Conservation (phyloP, 257 asterid genomes). For the Leonotis leonurus region DNA sequence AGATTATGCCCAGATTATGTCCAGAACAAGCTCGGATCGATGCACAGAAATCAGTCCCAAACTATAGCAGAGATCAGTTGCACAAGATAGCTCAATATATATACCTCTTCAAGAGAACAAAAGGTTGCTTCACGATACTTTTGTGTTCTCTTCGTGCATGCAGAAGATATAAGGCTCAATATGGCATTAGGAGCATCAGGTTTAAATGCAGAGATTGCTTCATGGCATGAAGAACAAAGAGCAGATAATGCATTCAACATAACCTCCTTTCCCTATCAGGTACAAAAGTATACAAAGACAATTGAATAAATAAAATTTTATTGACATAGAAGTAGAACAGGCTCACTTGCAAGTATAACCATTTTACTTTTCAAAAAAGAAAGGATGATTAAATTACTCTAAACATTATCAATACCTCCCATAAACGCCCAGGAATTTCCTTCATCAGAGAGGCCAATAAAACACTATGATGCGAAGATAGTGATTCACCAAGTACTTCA, state of each 20-base stretch:
- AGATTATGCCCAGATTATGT: no score
- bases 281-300: slow-evolving; percentile 8
- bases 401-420: slow-evolving; percentile 69
- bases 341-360: slow-evolving; percentile 9
- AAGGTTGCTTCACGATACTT: slow-evolving; percentile 93
- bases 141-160: slow-evolving; percentile 66
- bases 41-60: no score
- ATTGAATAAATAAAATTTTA: neutral
- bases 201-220: slow-evolving; percentile 61
- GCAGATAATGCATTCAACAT: slow-evolving; percentile 72
- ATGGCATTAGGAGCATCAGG: slow-evolving; percentile 67
- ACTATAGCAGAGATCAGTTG: no score
- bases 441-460: slow-evolving; percentile 75
- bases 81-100: neutral
- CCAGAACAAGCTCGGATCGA: no score
- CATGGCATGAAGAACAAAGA: slow-evolving; percentile 68
- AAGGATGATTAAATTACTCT: neutral
- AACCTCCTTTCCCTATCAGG: slow-evolving; percentile 84
- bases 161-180: slow-evolving; percentile 61
- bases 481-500: slow-evolving; percentile 76
- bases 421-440: slow-evolving; percentile 91
- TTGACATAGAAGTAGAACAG: neutral
- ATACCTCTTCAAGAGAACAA: slow-evolving; percentile 85
- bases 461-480: slow-evolving; percentile 64
- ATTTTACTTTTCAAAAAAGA: neutral